Conservation (phyloP, 768 basidiomycete genomes). For the Collybia nuda region DNA sequence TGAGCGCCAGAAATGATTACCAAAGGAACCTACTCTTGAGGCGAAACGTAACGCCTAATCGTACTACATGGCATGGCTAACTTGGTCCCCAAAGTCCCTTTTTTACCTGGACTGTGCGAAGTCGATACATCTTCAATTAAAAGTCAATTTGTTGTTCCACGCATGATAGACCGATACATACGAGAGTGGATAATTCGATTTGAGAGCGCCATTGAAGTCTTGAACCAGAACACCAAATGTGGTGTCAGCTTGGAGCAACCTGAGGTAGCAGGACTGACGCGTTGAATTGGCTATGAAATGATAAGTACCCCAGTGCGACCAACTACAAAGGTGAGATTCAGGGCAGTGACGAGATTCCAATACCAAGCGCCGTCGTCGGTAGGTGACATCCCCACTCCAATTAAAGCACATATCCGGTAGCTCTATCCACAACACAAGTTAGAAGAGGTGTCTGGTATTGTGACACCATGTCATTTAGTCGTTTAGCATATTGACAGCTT, state of each 20-base stretch:
- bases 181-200: neutral
- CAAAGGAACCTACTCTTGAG: conserved; percentile 10
- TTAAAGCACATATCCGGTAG: no score
- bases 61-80: no score
- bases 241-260: conserved; percentile 11
- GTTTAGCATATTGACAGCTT: conserved; percentile 15
- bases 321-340: conserved; percentile 19
- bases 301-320: conserved; percentile 1
- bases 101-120: no score
- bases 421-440: no score
- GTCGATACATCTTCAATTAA: no score
- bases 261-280: conserved; percentile 10
- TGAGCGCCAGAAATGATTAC: neutral
- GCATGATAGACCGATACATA: no score
- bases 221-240: neutral
- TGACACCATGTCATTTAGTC: conserved; percentile 7
- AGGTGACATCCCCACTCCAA: no score
- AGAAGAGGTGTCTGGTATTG: neutral
- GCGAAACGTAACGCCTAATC: neutral
- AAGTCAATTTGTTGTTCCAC: no score
- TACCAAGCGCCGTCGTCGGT: neutral
- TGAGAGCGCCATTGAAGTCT: neutral
- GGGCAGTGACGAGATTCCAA: conserved; percentile 11
- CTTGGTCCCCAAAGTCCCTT: no score
- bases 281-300: conserved; percentile 16